Percentiles rank a stretch among this genome's conserved stretches.
These are phyloP conservation scores for Tulasnella sp. DNA, from an alignment of 768 basidiomycete species.

Conservation along the genomic window DNA sequence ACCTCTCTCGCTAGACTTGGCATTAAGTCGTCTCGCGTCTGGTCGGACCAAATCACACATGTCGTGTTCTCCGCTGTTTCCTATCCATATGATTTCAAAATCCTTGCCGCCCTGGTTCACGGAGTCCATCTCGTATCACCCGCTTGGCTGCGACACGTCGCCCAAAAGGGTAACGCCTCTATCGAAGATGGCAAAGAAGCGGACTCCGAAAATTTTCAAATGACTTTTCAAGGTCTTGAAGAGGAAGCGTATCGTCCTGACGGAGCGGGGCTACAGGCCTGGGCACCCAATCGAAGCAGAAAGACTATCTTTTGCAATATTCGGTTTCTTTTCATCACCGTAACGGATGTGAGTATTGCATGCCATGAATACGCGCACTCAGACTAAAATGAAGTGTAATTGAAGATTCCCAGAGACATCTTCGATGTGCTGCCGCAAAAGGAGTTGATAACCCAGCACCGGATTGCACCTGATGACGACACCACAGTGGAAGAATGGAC, in stretches of 20 bases:
- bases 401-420: neutral
- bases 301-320: conserved; percentile 10
- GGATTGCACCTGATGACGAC: neutral
- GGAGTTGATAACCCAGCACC: neutral
- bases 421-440: neutral
- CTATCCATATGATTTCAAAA: conserved; percentile 9
- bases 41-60: conserved; percentile 13
- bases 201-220: neutral
- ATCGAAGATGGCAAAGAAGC: neutral
- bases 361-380: neutral
- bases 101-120: conserved; percentile 13
- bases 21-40: conserved; percentile 21
- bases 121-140: conserved; percentile 20
- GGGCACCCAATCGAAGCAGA: conserved; percentile 1
- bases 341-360: conserved; percentile 20
- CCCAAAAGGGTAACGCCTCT: neutral
- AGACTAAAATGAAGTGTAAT: neutral
- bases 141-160: conserved; percentile 13
- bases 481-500: neutral
- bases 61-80: conserved; percentile 19
- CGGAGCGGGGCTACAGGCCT: conserved; percentile 16
- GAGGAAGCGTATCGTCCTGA: conserved; percentile 24
- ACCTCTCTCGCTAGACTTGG: conserved; percentile 13
- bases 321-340: conserved; percentile 17
- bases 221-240: conserved; percentile 12